These are phyloP conservation scores for Paradendryphiella salina DNA, from an alignment of 2,329 filamentous ascomycete genomes.

Conservation along the genomic window DNA sequence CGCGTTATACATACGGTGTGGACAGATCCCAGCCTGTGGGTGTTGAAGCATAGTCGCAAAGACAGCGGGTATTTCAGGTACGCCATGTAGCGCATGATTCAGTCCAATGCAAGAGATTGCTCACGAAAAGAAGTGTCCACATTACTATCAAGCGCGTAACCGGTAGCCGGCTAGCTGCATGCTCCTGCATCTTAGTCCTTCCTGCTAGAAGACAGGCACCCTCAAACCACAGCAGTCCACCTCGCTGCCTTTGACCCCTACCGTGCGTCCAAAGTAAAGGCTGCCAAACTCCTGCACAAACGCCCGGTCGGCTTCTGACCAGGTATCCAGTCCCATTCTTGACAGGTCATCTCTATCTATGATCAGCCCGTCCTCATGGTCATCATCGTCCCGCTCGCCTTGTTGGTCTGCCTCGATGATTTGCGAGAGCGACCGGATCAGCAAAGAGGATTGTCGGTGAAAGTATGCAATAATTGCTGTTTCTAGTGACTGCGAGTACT, in stretches of 20 bases:
- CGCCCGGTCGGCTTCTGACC: slow-evolving; percentile 70
- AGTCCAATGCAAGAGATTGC: slow-evolving; percentile 4
- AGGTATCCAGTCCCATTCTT: slow-evolving; percentile 75
- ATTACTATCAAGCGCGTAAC: background rate
- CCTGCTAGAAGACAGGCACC: slow-evolving; percentile 50
- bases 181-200: background rate
- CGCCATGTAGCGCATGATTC: slow-evolving; percentile 4
- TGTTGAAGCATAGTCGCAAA: background rate
- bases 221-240: slow-evolving; percentile 74
- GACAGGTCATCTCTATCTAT: slow-evolving; percentile 68
- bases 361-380: slow-evolving; percentile 48
- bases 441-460: slow-evolving; percentile 70
- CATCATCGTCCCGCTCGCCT: slow-evolving; percentile 43
- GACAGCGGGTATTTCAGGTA: slow-evolving; percentile 15
- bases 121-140: background rate
- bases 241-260: slow-evolving; percentile 67
- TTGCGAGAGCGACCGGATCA: slow-evolving; percentile 65
- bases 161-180: slow-evolving; percentile 8
- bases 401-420: slow-evolving; percentile 59
- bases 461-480: slow-evolving; percentile 80
- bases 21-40: background rate
- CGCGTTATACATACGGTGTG: background rate
- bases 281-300: slow-evolving; percentile 67
- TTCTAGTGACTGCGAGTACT: slow-evolving; percentile 57
- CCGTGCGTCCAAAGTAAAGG: slow-evolving; percentile 67